Evolutionary conservation across 2,329 filamentous ascomycete genomes (phyloP).

Genomic region (Nigrospora oryzae): DNA sequence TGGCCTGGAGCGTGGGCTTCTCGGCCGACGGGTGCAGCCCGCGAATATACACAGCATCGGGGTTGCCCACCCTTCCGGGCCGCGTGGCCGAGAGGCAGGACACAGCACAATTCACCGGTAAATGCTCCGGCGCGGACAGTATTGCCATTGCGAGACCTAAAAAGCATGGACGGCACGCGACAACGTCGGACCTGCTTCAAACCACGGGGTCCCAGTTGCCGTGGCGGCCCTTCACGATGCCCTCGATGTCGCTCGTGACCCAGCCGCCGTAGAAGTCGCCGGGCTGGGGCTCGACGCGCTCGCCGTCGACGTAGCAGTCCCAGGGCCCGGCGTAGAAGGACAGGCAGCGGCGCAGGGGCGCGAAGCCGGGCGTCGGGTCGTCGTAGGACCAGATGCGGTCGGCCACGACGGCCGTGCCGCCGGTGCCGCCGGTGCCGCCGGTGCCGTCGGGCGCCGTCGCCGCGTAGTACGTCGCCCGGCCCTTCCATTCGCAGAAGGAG

Average conservation of each 20-base stretch:
- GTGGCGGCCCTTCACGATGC: constrained; percentile 34
- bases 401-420: constrained; percentile 28
- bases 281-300: constrained; percentile 49
- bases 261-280: constrained; percentile 59
- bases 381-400: constrained; percentile 54
- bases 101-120: too few relatives aligned
- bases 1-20: too few relatives aligned
- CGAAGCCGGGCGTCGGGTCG: constrained; percentile 40
- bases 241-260: constrained; percentile 52
- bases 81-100: too few relatives aligned
- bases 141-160: too few relatives aligned
- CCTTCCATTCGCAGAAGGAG: constrained; percentile 54
- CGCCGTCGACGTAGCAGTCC: constrained; percentile 55
- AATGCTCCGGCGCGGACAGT: too few relatives aligned
- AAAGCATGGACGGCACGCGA: too few relatives aligned
- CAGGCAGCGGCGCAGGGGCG: constrained; percentile 44
- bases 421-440: too few relatives aligned
- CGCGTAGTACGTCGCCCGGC: constrained; percentile 48
- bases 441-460: constrained; percentile 26
- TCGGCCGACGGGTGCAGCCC: too few relatives aligned
- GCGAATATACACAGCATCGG: too few relatives aligned
- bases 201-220: constrained; percentile 30
- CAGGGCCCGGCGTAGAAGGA: constrained; percentile 54
- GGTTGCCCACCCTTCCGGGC: too few relatives aligned
- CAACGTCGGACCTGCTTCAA: constrained; percentile 1